Percentiles rank a stretch among this genome's conserved stretches.
Evolutionary conservation across 208 protist species (phyloP).

Genomic region (Trypanosoma boissoni): DNA sequence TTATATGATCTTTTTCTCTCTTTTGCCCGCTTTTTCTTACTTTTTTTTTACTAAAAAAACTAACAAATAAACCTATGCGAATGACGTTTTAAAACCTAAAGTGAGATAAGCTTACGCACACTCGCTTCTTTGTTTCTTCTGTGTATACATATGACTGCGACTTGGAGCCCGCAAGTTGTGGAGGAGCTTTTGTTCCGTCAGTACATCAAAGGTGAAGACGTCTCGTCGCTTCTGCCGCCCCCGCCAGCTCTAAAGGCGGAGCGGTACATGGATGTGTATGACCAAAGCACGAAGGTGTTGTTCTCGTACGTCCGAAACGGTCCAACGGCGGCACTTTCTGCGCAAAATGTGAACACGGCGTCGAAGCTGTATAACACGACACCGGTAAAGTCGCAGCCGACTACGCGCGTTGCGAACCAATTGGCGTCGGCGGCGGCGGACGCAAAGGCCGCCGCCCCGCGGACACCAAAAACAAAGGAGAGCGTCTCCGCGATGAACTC

Average conservation of each 20-base stretch:
- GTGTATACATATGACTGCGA: slow-evolving; percentile 15
- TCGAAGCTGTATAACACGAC: slow-evolving; percentile 40
- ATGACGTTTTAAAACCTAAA: no score
- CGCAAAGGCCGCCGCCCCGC: neutral
- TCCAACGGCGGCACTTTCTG: slow-evolving; percentile 59
- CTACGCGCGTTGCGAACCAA: slow-evolving; percentile 12
- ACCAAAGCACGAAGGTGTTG: slow-evolving; percentile 75
- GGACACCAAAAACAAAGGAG: slow-evolving; percentile 15
- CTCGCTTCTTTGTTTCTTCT: slow-evolving; percentile 20
- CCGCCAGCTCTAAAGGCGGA: slow-evolving; percentile 46
- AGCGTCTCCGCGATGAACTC: neutral
- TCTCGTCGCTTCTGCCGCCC: slow-evolving; percentile 58
- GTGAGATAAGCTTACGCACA: no score
- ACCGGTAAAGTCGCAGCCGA: slow-evolving; percentile 32
- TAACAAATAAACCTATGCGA: no score
- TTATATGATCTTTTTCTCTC: neutral
- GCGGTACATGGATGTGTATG: slow-evolving; percentile 67
- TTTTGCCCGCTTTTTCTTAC: neutral
- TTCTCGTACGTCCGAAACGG: slow-evolving; percentile 85
- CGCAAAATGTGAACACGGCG: slow-evolving; percentile 73
- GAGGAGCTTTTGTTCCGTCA: slow-evolving; percentile 88
- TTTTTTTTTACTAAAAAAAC: neutral
- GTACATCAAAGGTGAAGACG: slow-evolving; percentile 87
- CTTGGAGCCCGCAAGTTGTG: slow-evolving; percentile 71
- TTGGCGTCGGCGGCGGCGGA: slow-evolving; percentile 3